These are phyloP conservation scores for Podaxis sp. DNA, from an alignment of 768 basidiomycete genomes.

Conservation along the genomic window DNA sequence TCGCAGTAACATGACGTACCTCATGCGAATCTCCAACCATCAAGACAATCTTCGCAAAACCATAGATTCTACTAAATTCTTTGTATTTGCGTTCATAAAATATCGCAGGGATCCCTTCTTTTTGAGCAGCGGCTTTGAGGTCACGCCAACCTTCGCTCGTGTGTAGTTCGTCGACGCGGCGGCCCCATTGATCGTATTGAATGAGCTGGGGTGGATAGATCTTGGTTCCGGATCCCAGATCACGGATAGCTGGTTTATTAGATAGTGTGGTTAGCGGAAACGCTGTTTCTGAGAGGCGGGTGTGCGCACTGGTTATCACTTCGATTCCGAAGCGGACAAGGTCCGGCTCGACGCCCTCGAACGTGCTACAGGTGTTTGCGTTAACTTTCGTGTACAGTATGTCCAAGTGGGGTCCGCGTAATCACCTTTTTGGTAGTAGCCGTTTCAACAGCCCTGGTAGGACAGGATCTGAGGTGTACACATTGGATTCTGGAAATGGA, in stretches of 20 bases:
- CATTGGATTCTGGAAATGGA: constrained; percentile 55
- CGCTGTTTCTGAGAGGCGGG: background rate
- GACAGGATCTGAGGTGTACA: constrained; percentile 60
- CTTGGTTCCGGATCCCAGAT: constrained; percentile 41
- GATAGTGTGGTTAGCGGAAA: background rate
- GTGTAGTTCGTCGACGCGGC: constrained; percentile 58
- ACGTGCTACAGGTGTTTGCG: constrained; percentile 29
- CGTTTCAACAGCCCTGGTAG: constrained; percentile 61
- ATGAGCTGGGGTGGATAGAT: constrained; percentile 49
- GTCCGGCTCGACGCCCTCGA: constrained; percentile 54
- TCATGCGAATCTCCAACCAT: constrained; percentile 64
- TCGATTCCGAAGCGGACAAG: constrained; percentile 57
- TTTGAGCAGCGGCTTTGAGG: constrained; percentile 59
- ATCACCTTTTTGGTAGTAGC: constrained; percentile 46
- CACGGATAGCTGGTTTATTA: constrained; percentile 46
- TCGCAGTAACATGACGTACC: constrained; percentile 30
- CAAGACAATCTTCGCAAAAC: constrained; percentile 64
- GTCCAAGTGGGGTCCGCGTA: background rate
- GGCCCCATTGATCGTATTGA: constrained; percentile 79
- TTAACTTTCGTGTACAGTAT: background rate
- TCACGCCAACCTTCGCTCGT: constrained; percentile 75
- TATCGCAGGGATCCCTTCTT: constrained; percentile 65
- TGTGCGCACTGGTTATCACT: constrained; percentile 46
- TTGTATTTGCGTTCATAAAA: constrained; percentile 63
- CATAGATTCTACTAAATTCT: constrained; percentile 60